Conservation (phyloP, 352 stramenopile genomes). For the Phytopythium helicoides region DNA sequence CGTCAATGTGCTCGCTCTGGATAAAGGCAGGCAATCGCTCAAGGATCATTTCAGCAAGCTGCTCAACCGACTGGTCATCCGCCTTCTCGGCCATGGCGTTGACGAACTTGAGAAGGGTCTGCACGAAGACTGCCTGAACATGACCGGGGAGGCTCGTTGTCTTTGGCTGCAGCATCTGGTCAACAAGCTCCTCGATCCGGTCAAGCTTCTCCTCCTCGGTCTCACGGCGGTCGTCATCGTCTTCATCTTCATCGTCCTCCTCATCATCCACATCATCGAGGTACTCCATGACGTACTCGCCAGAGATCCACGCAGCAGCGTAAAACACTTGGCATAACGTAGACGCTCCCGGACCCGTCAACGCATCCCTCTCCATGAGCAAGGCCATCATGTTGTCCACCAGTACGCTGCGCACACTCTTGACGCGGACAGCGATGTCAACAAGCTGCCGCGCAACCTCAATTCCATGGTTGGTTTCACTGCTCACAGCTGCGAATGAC, state of each 20-base stretch:
- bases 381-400: slow-evolving; percentile 95
- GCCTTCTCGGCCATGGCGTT: slow-evolving; percentile 70
- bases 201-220: slow-evolving; percentile 84
- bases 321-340: slow-evolving; percentile 94
- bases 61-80: slow-evolving; percentile 80
- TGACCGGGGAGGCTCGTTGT: slow-evolving; percentile 78
- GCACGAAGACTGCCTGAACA: slow-evolving; percentile 95
- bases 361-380: slow-evolving; percentile 85
- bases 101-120: slow-evolving; percentile 91
- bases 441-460: slow-evolving; percentile 94
- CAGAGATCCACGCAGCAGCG: slow-evolving; percentile 97
- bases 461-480: slow-evolving; percentile 41
- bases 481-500: slow-evolving; percentile 21
- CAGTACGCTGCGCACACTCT: slow-evolving; percentile 93
- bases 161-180: slow-evolving; percentile 78
- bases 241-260: slow-evolving; percentile 73
- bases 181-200: slow-evolving; percentile 75
- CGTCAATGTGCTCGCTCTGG: slow-evolving; percentile 91
- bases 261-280: slow-evolving; percentile 79
- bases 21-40: slow-evolving; percentile 86
- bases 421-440: slow-evolving; percentile 96
- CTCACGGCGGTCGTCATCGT: slow-evolving; percentile 71
- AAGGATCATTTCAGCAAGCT: slow-evolving; percentile 81
- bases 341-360: slow-evolving; percentile 64
- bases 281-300: slow-evolving; percentile 95